phyloP scores from a whole-genome alignment of 2,329 filamentous ascomycete genomes.

The Ophiocordyceps camponoti-leonardi region DNA sequence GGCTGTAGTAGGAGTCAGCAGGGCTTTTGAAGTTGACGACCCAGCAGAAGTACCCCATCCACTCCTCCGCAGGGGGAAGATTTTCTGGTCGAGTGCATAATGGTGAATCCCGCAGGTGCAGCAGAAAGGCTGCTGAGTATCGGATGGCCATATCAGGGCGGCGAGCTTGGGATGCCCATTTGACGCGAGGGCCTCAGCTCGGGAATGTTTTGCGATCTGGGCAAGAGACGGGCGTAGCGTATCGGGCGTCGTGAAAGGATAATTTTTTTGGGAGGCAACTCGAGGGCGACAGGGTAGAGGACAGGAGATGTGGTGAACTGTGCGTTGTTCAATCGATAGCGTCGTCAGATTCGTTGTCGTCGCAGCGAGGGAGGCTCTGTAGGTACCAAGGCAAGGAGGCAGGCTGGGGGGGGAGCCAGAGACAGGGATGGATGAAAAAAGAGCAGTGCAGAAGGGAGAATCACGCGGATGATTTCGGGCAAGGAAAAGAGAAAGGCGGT shows the following conservation, averaged over 20 bases:
- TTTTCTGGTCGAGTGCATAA: slow-evolving; percentile 64
- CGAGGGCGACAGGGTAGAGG: no score
- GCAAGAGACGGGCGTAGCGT: no score
- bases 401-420: background rate
- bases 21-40: background rate
- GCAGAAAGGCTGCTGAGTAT: slow-evolving; percentile 64
- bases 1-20: slow-evolving; percentile 12
- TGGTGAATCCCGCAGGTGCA: slow-evolving; percentile 63
- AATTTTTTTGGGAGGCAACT: no score
- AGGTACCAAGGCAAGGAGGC: background rate
- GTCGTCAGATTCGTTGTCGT: no score
- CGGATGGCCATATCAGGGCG: slow-evolving; percentile 32
- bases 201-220: no score
- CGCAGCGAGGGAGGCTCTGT: background rate
- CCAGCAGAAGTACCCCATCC: slow-evolving; percentile 70
- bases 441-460: background rate
- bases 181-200: slow-evolving; percentile 5
- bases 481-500: background rate
- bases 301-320: no score
- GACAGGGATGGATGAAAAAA: background rate
- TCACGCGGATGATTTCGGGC: background rate
- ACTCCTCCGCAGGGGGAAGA: slow-evolving; percentile 76
- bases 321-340: no score
- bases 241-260: no score
- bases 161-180: slow-evolving; percentile 20